Conservation (phyloP, 306 rosid genomes). For the Alnus rubra region DNA sequence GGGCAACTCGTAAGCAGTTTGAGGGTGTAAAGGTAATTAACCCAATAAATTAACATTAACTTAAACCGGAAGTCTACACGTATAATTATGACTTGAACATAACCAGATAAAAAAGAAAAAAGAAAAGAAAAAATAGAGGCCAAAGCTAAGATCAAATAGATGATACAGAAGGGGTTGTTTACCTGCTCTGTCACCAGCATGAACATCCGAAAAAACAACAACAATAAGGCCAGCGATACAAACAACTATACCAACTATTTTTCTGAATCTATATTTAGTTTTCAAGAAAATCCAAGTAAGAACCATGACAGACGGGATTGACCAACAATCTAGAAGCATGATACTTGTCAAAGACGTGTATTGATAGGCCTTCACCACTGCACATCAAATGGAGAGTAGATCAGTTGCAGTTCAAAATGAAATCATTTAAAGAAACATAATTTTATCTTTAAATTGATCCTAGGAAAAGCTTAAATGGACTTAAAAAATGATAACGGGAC, state of each 20-base stretch:
- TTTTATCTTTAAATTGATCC: neutral
- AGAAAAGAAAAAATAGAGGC: neutral
- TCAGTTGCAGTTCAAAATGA: conserved; percentile 18
- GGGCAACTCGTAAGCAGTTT: too few species aligned
- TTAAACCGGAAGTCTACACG: neutral
- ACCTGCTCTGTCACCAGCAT: conserved; percentile 85
- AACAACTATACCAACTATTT: conserved; percentile 72
- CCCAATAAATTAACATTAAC: neutral
- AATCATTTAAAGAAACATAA: conserved; percentile 4
- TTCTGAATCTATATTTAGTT: conserved; percentile 74
- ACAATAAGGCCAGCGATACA: conserved; percentile 85
- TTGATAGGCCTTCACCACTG: conserved; percentile 99
- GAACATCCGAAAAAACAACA: conserved; percentile 93
- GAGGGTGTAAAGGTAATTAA: too few species aligned
- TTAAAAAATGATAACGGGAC: neutral
- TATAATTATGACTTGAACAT: neutral
- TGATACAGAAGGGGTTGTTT: conserved; percentile 8
- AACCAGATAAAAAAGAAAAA: conserved; percentile 4
- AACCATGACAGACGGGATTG: conserved; percentile 88
- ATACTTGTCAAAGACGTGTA: conserved; percentile 94
- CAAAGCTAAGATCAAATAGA: conserved; percentile 8
- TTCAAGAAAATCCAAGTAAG: conserved; percentile 96
- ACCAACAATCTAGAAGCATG: conserved; percentile 97
- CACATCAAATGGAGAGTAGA: conserved; percentile 29
- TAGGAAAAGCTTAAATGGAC: neutral